Conservation (phyloP, 1,284 basidiomycete genomes). For the Pholiota adiposa region DNA sequence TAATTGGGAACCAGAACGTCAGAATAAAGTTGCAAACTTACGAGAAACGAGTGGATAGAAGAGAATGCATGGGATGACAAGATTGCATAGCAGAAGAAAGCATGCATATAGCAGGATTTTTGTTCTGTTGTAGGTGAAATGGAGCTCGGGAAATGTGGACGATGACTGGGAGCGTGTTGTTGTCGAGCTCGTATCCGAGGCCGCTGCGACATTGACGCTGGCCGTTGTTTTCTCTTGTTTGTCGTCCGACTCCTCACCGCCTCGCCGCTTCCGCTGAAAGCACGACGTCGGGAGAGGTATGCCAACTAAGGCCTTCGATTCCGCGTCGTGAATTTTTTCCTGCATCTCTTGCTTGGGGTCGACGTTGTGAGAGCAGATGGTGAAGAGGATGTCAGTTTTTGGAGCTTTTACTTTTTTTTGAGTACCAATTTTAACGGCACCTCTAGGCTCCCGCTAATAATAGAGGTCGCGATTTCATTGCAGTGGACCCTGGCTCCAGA, state of each 20-base stretch:
- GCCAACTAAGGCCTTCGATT: neutral
- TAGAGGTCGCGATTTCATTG: neutral
- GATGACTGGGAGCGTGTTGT: neutral
- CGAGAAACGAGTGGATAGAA: conserved; percentile 31
- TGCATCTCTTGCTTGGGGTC: neutral
- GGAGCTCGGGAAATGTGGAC: conserved; percentile 17
- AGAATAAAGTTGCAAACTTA: conserved; percentile 14
- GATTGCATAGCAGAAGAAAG: conserved; percentile 32
- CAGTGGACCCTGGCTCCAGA: neutral
- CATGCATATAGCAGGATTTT: conserved; percentile 27
- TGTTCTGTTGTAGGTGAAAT: conserved; percentile 22
- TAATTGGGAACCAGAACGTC: neutral
- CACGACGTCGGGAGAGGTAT: neutral
- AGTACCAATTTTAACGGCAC: neutral
- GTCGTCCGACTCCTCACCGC: neutral
- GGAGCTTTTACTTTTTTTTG: neutral
- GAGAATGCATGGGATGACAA: conserved; percentile 30
- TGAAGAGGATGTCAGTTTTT: neutral
- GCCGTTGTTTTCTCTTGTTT: conserved; percentile 20
- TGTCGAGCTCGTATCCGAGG: neutral
- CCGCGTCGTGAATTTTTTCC: neutral
- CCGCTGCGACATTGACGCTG: neutral
- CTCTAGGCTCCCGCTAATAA: no score
- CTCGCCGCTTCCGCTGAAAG: neutral
- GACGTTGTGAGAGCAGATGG: neutral